phyloP scores from a whole-genome alignment of 257 asterid genomes.

The Scutellaria barbata region DNA sequence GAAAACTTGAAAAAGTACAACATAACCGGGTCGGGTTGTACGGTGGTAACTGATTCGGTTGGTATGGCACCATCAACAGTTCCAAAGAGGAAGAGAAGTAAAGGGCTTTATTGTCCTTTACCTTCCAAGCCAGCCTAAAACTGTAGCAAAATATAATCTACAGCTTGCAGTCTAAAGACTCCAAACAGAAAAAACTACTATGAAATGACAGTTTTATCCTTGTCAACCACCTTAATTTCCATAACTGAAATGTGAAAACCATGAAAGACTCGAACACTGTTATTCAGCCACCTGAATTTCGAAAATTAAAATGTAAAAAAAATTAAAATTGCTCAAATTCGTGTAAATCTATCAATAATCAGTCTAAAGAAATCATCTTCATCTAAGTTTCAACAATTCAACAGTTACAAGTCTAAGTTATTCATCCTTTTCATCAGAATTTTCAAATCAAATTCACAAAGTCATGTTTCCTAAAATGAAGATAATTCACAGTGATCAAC shows the following conservation, averaged over 20 bases:
- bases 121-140: conserved; percentile 33
- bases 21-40: conserved; percentile 26
- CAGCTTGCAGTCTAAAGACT: conserved; percentile 32
- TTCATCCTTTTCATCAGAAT: conserved; percentile 17
- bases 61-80: conserved; percentile 34
- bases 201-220: conserved; percentile 49
- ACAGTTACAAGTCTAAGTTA: conserved; percentile 7
- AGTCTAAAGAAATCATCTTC: not conserved
- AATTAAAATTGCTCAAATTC: conserved; percentile 27
- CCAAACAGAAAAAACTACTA: not conserved
- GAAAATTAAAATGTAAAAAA: not conserved
- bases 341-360: conserved; percentile 12
- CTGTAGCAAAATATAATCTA: conserved; percentile 32
- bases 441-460: conserved; percentile 4
- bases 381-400: conserved; percentile 20
- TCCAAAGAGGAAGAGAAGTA: conserved; percentile 27
- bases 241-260: conserved; percentile 21
- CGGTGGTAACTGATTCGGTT: conserved; percentile 34
- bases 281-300: conserved; percentile 32
- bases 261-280: conserved; percentile 6
- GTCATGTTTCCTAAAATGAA: not conserved
- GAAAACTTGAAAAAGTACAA: not conserved
- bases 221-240: conserved; percentile 37
- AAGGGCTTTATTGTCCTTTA: conserved; percentile 46
- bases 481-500: conserved; percentile 44